phyloP scores from a whole-genome alignment of 2,329 filamentous ascomycete genomes.

The Calycina herbarum region DNA sequence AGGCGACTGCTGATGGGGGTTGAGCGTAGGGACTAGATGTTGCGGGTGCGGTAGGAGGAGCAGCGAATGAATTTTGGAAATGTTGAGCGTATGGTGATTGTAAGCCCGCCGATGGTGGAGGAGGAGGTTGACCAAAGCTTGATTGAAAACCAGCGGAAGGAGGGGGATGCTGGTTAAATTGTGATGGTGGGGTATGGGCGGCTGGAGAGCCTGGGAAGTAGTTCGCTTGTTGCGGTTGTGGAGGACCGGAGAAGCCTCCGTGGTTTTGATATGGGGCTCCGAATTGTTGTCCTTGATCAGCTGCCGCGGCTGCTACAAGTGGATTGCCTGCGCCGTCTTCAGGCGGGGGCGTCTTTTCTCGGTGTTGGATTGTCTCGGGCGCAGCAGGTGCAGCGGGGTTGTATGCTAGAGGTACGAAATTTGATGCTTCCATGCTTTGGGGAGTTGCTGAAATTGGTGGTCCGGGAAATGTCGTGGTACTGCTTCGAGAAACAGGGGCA shows the following conservation, averaged over 20 bases:
- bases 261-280: conserved; percentile 44
- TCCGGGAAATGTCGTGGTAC: conserved; percentile 27
- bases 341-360: conserved; percentile 78
- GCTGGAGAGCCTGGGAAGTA: conserved; percentile 41
- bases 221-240: conserved; percentile 20
- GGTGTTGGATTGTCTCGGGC: conserved; percentile 67
- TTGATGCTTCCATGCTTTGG: conserved; percentile 40
- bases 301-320: conserved; percentile 56
- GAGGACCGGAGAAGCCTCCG: conserved; percentile 22
- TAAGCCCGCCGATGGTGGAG: conserved; percentile 21
- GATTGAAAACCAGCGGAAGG: conserved; percentile 26
- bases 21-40: conserved; percentile 18
- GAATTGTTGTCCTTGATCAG: conserved; percentile 57
- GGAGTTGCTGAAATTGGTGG: conserved; percentile 41
- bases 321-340: conserved; percentile 64
- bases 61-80: conserved; percentile 31
- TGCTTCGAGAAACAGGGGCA: conserved; percentile 7
- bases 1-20: conserved; percentile 19
- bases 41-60: conserved; percentile 27
- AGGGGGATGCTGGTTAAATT: conserved; percentile 17
- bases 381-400: conserved; percentile 77
- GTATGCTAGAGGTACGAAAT: conserved; percentile 68
- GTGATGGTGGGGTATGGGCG: conserved; percentile 20
- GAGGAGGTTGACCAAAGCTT: conserved; percentile 1
- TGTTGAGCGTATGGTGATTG: conserved; percentile 30